Base-by-base conservation (phyloP, 2,329 filamentous ascomycete species). In the Exserohilum rostratum region DNA sequence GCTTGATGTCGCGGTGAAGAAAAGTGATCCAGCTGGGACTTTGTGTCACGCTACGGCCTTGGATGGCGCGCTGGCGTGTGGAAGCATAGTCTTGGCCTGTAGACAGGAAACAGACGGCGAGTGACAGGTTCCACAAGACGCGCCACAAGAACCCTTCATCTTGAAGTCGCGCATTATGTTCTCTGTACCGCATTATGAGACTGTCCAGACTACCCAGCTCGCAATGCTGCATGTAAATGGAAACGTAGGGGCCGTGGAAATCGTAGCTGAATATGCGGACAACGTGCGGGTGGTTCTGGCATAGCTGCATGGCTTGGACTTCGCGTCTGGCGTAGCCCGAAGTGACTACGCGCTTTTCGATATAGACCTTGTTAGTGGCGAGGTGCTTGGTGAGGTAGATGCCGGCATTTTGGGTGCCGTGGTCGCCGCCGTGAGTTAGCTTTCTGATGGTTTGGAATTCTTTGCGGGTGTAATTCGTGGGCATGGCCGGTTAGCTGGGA, bases 1-100 rank as follows among this genome's bases (percentile, higher is more conserved):
- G 64, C 37, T 65, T 66, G 39, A 66, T 46, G 29, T 66, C 64
- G 13, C 62, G 42, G 46, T 65, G 64, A 0, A 55, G 4, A 11
- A 66, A 51, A 1, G 30, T 6, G 6, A 47, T 47, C 61, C 63
- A 66, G 13, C 35, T 35, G 2, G 5, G 7, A 1, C 5, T 18
- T 2, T 3, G 20, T 10, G n/a, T 13, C 3, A 33, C 33, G n/a
- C 5, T 10, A n/a, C 37, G 10, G 1, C 48, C 40, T 6, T 18
- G 29, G 1, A 12, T 4, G 1, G 38, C 53, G 12, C 37, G 31
- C 12, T 20, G 22, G 10, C 39, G 46, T 3, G 30, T 53, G 3
- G 22, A 20, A 1, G 30, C 12, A 6, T 43, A 42, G 30, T 57
- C 45, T 2, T 50, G 30, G 1, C 62, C 62, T 0, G 46, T 51